These are phyloP conservation scores for Fusarium tjaetaba DNA, from an alignment of 2,329 filamentous ascomycete species.

Conservation along the genomic window DNA sequence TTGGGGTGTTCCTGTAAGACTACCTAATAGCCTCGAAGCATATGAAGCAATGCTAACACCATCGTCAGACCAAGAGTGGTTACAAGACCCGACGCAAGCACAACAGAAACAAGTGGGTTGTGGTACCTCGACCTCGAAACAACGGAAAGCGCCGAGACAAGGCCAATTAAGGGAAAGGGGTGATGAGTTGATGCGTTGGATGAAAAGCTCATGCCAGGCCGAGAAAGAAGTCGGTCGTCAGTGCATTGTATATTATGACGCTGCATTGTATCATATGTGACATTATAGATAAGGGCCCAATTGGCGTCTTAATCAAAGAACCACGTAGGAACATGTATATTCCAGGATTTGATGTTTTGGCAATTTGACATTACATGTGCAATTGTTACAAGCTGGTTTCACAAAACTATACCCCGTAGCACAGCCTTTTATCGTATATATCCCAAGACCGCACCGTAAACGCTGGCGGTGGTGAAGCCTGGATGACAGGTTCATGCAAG, in stretches of 20 bases:
- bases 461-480: neutral
- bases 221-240: slow-evolving; percentile 27
- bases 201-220: slow-evolving; percentile 22
- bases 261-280: slow-evolving; percentile 50
- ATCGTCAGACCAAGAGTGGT: slow-evolving; percentile 75
- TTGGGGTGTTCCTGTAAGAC: slow-evolving; percentile 92
- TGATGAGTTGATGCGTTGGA: slow-evolving; percentile 14
- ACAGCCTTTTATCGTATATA: neutral
- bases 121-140: slow-evolving; percentile 84
- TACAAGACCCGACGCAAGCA: slow-evolving; percentile 92
- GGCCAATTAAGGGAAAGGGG: slow-evolving; percentile 50
- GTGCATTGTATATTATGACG: slow-evolving; percentile 46
- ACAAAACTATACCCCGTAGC: neutral
- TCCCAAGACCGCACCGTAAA: neutral
- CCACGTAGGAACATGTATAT: slow-evolving; percentile 11
- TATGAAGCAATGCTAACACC: slow-evolving; percentile 16
- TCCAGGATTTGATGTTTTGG: neutral
- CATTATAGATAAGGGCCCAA: slow-evolving; percentile 41
- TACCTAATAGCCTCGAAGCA: neutral
- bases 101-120: slow-evolving; percentile 92
- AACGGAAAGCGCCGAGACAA: slow-evolving; percentile 87
- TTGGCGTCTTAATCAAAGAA: slow-evolving; percentile 29
- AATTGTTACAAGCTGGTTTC: neutral
- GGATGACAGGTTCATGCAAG: neutral
- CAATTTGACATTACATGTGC: neutral